Evolutionary conservation across 169 alveolate genomes (phyloP), one percentile per base, ranked within the genome.

Genomic region (Plasmodium sp.): DNA sequence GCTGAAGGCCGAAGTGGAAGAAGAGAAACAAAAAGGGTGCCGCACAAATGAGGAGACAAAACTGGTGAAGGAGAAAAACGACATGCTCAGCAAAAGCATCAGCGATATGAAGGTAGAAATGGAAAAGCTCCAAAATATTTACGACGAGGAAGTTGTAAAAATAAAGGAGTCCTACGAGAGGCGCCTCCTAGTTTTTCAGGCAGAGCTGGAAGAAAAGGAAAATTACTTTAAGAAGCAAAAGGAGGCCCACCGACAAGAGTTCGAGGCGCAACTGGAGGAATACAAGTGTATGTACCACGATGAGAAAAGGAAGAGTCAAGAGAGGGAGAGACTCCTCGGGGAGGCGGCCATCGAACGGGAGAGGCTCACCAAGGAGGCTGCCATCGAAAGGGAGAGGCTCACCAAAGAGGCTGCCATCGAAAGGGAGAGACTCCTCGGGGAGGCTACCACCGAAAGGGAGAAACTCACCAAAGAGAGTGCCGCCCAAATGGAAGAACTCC

Each of bases 141-240:
- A 86, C 81, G 81, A 86, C 43, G 93, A 86, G 67, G 93, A 86
- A 86, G 41, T 79, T 16, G 48, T 33, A 10, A 86, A 54, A 58
- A 54, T 86, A n/a, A 86, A 86, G 34, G 93, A 86, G 45, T 86
- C 93, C 6, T 86, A 86, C 71, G 82, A 86, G 27, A 86, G 93
- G 41, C 79, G 86, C 18, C n/a, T 86, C 18, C 16, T 48, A 9
- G 43, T 86, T 3, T 22, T 86, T 9, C 80, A 74, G 71, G 16
- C 43, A 16, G 93, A 86, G 33, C 27, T 86, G 39, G 73, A 56
- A 31, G 93, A 86, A 54, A 86, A 71, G 81, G 93, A 86, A 51
- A 45, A 75, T 75, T 86, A 51, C 45, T 86, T 51, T 16, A 86
- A 86, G 45, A 86, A 86, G 77, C 77, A 86, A 54, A 86, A 75